These are phyloP conservation scores for Torrubiellomyces zombiae DNA, from an alignment of 2,329 filamentous ascomycete species.

Conservation along the genomic window DNA sequence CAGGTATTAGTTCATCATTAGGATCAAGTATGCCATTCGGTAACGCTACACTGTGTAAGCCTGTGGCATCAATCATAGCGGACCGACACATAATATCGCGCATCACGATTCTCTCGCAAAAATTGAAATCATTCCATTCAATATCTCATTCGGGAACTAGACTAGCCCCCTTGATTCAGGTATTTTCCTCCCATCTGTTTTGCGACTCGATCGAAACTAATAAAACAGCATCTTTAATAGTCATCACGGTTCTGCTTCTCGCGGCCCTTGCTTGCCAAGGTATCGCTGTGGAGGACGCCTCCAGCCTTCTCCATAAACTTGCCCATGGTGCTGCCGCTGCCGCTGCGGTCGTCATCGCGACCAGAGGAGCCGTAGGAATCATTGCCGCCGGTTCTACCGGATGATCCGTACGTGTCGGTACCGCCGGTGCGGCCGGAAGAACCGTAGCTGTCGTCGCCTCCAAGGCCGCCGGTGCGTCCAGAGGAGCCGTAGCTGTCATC, in stretches of 20 bases:
- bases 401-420: constrained; percentile 3
- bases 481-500: constrained; percentile 6
- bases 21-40: no score
- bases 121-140: not conserved
- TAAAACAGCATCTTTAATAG: no score
- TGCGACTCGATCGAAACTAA: no score
- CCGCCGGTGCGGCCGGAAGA: constrained; percentile 4
- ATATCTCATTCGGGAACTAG: no score
- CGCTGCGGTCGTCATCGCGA: constrained; percentile 4
- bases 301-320: constrained; percentile 44
- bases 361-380: constrained; percentile 6
- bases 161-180: no score
- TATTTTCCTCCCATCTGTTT: no score
- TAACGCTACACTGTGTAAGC: no score
- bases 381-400: constrained; percentile 6
- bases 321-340: constrained; percentile 30
- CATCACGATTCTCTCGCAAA: not conserved
- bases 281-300: constrained; percentile 27
- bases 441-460: constrained; percentile 8
- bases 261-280: constrained; percentile 29
- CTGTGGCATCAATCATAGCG: not conserved
- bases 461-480: constrained; percentile 3
- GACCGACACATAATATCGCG: not conserved
- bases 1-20: no score
- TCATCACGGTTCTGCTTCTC: constrained; percentile 14